Evolutionary conservation across 345 rosid species (phyloP).

Genomic region (Pistacia integerrima): DNA sequence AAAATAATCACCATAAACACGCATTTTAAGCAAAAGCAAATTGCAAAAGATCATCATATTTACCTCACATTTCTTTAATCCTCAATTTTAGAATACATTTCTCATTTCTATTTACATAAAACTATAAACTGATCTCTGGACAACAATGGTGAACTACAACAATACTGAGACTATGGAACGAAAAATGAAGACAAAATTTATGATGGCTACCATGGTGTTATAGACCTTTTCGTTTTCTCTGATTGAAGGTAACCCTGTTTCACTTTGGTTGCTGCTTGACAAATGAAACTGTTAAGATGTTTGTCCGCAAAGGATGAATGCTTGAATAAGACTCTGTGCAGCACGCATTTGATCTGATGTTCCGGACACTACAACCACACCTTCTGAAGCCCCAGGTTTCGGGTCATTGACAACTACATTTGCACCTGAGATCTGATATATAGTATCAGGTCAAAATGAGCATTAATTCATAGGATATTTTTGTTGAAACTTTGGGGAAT

Average conservation of each 20-base stretch:
- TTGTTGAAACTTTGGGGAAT: neutral
- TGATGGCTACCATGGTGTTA: neutral
- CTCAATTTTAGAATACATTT: neutral
- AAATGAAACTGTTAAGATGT: slow-evolving; percentile 16
- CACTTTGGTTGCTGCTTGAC: neutral
- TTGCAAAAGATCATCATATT: too few relatives aligned
- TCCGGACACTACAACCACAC: slow-evolving; percentile 61
- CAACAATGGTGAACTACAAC: too few relatives aligned
- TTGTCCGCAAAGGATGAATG: slow-evolving; percentile 60
- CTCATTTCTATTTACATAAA: neutral
- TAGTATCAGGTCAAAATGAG: slow-evolving; percentile 10
- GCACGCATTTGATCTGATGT: slow-evolving; percentile 61
- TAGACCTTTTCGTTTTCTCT: neutral
- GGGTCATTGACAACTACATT: slow-evolving; percentile 68
- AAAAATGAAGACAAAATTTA: neutral
- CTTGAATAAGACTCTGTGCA: slow-evolving; percentile 78
- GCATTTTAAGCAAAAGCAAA: too few relatives aligned
- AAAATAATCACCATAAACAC: too few relatives aligned
- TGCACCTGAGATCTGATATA: slow-evolving; percentile 67
- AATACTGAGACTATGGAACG: neutral
- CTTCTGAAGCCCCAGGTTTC: slow-evolving; percentile 64
- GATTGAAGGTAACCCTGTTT: neutral
- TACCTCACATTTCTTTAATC: too few relatives aligned
- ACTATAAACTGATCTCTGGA: neutral
- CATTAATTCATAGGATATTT: neutral